phyloP scores from a whole-genome alignment of 208 protist species.

The Crithidia mellificae region DNA sequence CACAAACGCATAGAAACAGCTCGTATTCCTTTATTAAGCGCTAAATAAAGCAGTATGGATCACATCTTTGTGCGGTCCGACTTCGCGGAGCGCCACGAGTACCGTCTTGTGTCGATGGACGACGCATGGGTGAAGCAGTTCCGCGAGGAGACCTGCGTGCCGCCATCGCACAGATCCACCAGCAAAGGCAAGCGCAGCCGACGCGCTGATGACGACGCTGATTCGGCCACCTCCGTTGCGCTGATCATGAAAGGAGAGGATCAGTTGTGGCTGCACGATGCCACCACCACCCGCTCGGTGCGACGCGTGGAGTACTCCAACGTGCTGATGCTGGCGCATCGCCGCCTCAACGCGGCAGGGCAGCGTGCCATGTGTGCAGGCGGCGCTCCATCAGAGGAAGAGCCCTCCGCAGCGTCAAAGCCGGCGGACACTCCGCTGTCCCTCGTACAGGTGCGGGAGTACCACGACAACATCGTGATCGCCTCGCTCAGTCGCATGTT shows the following conservation, averaged over 20 bases:
- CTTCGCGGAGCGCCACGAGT: conserved; percentile 42
- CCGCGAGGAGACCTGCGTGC: neutral
- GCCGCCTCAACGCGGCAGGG: conserved; percentile 18
- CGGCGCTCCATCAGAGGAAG: neutral
- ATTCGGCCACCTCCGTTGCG: conserved; percentile 15
- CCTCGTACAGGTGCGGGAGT: neutral
- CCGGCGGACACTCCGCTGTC: neutral
- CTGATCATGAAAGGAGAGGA: conserved; percentile 52
- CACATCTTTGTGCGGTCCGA: conserved; percentile 43
- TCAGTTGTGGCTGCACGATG: conserved; percentile 44
- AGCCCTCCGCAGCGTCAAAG: neutral
- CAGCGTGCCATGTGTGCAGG: neutral
- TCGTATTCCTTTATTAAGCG: too few relatives aligned
- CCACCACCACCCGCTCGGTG: conserved; percentile 35
- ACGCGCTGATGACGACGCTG: neutral
- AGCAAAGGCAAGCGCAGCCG: neutral
- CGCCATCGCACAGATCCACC: neutral
- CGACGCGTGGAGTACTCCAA: conserved; percentile 86
- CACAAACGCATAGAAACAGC: conserved; percentile 1
- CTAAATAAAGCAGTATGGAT: too few relatives aligned
- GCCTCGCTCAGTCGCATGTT: conserved; percentile 52
- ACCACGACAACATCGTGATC: conserved; percentile 33
- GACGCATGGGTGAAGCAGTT: conserved; percentile 28
- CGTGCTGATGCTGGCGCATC: conserved; percentile 54
- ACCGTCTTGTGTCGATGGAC: conserved; percentile 53